phyloP scores from a whole-genome alignment of 2,329 filamentous ascomycete genomes.

The Grosmannia clavigera region DNA sequence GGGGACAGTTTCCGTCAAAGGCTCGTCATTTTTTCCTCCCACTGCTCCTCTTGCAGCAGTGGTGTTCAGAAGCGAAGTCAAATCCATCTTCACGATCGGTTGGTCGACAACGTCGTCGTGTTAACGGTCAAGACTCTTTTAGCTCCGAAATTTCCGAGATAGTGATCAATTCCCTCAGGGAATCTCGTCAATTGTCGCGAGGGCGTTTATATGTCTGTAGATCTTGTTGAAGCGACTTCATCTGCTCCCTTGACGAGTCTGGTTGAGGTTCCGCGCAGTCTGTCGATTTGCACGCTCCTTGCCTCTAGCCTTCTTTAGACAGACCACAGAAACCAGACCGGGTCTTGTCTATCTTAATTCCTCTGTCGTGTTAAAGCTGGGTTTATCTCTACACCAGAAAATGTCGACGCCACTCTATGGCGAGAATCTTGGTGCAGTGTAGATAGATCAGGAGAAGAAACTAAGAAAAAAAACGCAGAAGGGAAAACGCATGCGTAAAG shows the following conservation, averaged over 20 bases:
- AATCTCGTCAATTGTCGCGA: too few species aligned
- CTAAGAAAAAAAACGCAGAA: background rate
- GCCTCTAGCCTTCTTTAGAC: too few species aligned
- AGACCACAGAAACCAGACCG: too few species aligned
- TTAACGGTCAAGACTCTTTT: background rate
- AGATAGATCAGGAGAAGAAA: background rate
- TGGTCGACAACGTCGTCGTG: background rate
- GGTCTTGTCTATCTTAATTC: too few species aligned
- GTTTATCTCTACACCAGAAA: background rate
- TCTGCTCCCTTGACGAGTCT: too few species aligned
- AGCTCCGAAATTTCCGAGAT: too few species aligned
- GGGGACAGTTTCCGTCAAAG: constrained; percentile 12
- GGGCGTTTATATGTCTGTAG: too few species aligned
- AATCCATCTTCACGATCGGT: constrained; percentile 22
- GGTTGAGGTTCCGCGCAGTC: too few species aligned
- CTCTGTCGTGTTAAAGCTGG: too few species aligned
- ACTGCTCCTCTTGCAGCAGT: constrained; percentile 16
- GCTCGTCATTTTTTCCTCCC: background rate
- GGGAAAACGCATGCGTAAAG: background rate
- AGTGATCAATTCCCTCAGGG: background rate
- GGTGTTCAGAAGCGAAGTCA: constrained; percentile 28
- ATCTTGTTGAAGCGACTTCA: too few species aligned
- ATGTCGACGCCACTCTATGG: background rate
- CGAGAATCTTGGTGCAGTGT: background rate
- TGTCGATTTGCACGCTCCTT: too few species aligned